A percentile compares a stretch with the other conserved stretches of the same genome.
These are phyloP conservation scores for Yamadazyma siamensis DNA, from an alignment of 1,139 yeast species.

Conservation along the genomic window DNA sequence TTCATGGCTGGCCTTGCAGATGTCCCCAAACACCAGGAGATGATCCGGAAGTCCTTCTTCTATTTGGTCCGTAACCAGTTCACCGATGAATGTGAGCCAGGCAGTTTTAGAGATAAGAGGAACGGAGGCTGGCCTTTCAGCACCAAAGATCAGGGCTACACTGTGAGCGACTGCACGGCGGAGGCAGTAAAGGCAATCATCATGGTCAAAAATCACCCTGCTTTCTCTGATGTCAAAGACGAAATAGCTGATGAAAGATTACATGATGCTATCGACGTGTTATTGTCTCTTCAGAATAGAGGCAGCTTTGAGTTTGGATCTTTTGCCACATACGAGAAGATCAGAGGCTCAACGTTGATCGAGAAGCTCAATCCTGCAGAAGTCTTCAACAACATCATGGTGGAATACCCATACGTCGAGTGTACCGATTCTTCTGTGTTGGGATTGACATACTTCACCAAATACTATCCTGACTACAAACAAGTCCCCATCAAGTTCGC, in stretches of 20 bases:
- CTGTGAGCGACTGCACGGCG: constrained; percentile 96
- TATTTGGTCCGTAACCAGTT: constrained; percentile 84
- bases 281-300: constrained; percentile 69
- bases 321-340: constrained; percentile 86
- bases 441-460: constrained; percentile 78
- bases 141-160: constrained; percentile 92
- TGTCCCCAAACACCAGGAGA: constrained; percentile 59
- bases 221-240: constrained; percentile 34
- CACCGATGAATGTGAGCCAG: constrained; percentile 71
- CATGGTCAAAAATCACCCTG: constrained; percentile 75
- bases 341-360: constrained; percentile 74
- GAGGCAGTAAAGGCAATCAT: constrained; percentile 92
- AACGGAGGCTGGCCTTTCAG: constrained; percentile 98
- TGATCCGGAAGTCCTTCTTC: constrained; percentile 60
- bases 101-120: constrained; percentile 79
- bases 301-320: constrained; percentile 85
- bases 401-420: constrained; percentile 96
- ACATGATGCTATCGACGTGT: constrained; percentile 58
- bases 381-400: constrained; percentile 97
- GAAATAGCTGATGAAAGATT: constrained; percentile 54
- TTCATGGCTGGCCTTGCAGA: constrained; percentile 79
- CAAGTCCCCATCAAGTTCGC: constrained; percentile 61
- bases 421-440: constrained; percentile 94
- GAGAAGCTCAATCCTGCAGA: constrained; percentile 92
- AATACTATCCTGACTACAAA: constrained; percentile 61